phyloP scores from a whole-genome alignment of 2,329 filamentous ascomycete species.

The Ceratocystis papillata region DNA sequence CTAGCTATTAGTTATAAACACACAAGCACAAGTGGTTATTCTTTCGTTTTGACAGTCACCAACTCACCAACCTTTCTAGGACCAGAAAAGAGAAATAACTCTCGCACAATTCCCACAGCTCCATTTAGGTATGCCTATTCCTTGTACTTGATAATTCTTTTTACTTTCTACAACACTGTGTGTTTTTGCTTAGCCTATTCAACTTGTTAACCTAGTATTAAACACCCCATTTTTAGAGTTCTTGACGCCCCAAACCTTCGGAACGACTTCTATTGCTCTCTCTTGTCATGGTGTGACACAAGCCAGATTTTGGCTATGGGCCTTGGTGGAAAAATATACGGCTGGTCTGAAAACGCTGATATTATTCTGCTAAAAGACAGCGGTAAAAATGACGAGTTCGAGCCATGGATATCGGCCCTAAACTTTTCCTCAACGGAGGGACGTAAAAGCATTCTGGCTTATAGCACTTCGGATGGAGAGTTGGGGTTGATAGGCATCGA shows the following conservation, averaged over 20 bases:
- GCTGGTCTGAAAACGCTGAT: conserved; percentile 71
- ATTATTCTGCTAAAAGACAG: conserved; percentile 46
- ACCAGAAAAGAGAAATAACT: conserved; percentile 4
- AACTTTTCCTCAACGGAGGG: conserved; percentile 77
- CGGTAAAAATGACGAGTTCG: conserved; percentile 22
- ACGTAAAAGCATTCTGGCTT: conserved; percentile 67
- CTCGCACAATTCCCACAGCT: conserved; percentile 18
- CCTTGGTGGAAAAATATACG: conserved; percentile 66
- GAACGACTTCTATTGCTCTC: conserved; percentile 91
- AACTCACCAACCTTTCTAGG: background rate
- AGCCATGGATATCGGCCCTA: conserved; percentile 64
- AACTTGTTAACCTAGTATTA: background rate
- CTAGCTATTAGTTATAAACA: conserved; percentile 14
- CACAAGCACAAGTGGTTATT: conserved; percentile 2
- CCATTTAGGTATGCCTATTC: conserved; percentile 22
- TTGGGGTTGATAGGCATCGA: conserved; percentile 60
- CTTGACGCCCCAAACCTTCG: conserved; percentile 80
- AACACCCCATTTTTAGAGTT: conserved; percentile 42
- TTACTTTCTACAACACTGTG: conserved; percentile 19
- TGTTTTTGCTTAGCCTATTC: background rate
- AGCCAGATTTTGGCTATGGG: conserved; percentile 73
- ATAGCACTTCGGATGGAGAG: conserved; percentile 66
- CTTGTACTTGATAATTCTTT: background rate
- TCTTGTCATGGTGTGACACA: conserved; percentile 71
- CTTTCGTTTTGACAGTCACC: background rate